phyloP scores from a whole-genome alignment of 371 early-diverging fungal species.

The Zychaea mexicana region DNA sequence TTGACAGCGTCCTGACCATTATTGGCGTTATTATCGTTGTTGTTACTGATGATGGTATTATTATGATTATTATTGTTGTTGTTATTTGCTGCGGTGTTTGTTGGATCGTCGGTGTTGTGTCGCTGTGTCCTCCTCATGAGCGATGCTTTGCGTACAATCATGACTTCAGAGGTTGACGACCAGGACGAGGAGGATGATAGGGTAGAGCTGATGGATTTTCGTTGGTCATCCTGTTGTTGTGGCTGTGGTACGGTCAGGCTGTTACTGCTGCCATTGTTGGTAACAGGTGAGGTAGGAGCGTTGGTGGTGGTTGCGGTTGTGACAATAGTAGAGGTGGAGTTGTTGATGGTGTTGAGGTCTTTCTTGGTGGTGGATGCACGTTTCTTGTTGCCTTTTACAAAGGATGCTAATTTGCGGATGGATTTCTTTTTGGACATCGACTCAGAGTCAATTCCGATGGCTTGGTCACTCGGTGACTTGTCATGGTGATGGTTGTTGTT shows the following conservation, averaged over 20 bases:
- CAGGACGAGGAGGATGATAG: conserved; percentile 31
- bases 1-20: conserved; percentile 21
- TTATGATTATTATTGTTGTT: conserved; percentile 1
- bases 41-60: conserved; percentile 9
- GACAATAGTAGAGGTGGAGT: not conserved
- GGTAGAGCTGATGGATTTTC: conserved; percentile 34
- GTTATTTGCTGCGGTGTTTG: conserved; percentile 17
- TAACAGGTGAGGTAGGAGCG: not conserved
- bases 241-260: not conserved
- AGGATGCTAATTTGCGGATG: conserved; percentile 25
- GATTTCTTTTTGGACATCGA: conserved; percentile 16
- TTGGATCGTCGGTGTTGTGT: not conserved
- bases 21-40: conserved; percentile 1
- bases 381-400: conserved; percentile 21
- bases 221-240: conserved; percentile 4
- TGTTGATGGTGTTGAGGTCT: conserved; percentile 2
- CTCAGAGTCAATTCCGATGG: not conserved
- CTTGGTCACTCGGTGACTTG: not conserved
- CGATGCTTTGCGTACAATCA: conserved; percentile 11
- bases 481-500: conserved; percentile 1
- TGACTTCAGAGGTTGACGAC: conserved; percentile 27
- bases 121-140: not conserved
- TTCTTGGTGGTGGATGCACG: conserved; percentile 7
- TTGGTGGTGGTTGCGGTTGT: conserved; percentile 4
- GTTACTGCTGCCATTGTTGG: not conserved